phyloP scores from a whole-genome alignment of 2,329 filamentous ascomycete genomes.

The Tympanopsis confertula region DNA sequence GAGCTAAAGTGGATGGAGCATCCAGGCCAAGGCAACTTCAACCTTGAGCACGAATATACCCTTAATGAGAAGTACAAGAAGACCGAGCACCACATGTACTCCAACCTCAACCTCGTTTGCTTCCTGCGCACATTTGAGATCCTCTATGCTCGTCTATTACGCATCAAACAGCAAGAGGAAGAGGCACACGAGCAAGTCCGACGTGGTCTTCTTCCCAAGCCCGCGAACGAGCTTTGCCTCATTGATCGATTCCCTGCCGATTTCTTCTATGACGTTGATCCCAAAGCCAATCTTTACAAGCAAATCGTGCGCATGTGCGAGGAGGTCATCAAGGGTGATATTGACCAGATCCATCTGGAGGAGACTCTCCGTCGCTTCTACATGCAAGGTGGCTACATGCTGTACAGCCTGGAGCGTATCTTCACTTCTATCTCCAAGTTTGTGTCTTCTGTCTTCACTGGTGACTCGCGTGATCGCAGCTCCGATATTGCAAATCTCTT shows the following conservation, averaged over 20 bases:
- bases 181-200: slow-evolving; percentile 64
- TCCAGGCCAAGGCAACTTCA: slow-evolving; percentile 41
- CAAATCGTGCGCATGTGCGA: slow-evolving; percentile 79
- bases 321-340: slow-evolving; percentile 70
- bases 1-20: slow-evolving; percentile 60
- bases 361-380: slow-evolving; percentile 88
- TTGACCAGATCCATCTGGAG: slow-evolving; percentile 75
- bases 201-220: slow-evolving; percentile 64
- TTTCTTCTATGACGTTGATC: slow-evolving; percentile 62
- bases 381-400: slow-evolving; percentile 77
- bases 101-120: slow-evolving; percentile 82
- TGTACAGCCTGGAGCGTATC: slow-evolving; percentile 87
- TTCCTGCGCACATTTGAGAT: slow-evolving; percentile 90
- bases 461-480: slow-evolving; percentile 85
- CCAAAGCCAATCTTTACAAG: slow-evolving; percentile 64
- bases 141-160: slow-evolving; percentile 73
- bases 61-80: slow-evolving; percentile 46
- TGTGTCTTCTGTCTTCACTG: slow-evolving; percentile 70
- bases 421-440: slow-evolving; percentile 71
- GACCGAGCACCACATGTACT: slow-evolving; percentile 79
- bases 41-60: slow-evolving; percentile 40
- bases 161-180: slow-evolving; percentile 69
- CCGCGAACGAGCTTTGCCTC: slow-evolving; percentile 74
- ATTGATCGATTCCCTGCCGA: slow-evolving; percentile 57
- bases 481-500: slow-evolving; percentile 83